Evolutionary conservation across 768 basidiomycete genomes (phyloP), one percentile per base, ranked within the genome.

Genomic region (Baorangia bicolor): DNA sequence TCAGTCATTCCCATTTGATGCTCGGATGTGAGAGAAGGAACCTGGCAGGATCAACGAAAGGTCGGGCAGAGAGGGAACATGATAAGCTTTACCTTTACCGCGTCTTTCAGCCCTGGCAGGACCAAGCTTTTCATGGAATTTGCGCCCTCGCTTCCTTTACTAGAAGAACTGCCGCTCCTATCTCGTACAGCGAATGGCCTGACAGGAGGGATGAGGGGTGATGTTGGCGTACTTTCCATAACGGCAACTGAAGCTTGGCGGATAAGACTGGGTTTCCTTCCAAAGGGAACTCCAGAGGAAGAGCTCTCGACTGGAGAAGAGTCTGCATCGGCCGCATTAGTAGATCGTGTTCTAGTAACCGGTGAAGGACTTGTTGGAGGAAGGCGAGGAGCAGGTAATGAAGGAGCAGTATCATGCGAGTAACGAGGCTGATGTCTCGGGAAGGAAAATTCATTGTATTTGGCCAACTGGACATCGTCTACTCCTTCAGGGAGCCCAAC

Each of bases 1-100:
- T 91, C 89, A 14, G 78, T 62, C 70, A 85, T 83, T 31, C 85
- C 87, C 18, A 87, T 69, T 61, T 85, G 84, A 64, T 90, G 85
- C 49, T 88, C 88, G 2, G 85, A 84, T 20, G 85, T 82, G 21
- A 88, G 74, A 13, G 81, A 81, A 1, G 88, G 86, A 40, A 86
- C 81, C 87, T 89, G 54, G 5, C 8, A 16, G 44, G 34, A 47
- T 60, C 10, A 48, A 55, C 25, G 33, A 55, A 38, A 40, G 46
- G 37, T 43, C 34, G 34, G 28, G 34, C 35, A 16, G 31, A 56
- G 23, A 53, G 20, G 7, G 31, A 35, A 27, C 39, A 2, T 6
- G n/a, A 25, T 33, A 45, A 39, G 28, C 21, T 31, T 44, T 67
- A 86, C 88, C 82, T 89, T 90, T 27, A 90, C 70, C 18, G 87